Evolutionary conservation across 805 yeast species (phyloP).

Genomic region (Barnettozyma californica): DNA sequence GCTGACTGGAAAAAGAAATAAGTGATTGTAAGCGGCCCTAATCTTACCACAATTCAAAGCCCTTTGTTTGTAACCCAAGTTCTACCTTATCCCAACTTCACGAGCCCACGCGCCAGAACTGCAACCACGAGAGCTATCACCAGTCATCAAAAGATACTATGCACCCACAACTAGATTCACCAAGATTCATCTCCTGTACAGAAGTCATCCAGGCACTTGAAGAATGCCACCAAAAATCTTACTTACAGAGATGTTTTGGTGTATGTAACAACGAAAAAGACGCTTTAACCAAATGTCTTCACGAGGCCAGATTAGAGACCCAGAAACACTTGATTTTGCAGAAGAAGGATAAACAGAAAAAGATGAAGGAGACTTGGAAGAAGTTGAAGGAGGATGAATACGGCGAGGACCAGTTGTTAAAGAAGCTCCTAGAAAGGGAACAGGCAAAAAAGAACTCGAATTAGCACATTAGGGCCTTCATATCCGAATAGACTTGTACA

Average conservation of each 20-base stretch:
- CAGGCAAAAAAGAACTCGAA: slow-evolving; percentile 28
- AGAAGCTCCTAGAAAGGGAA: slow-evolving; percentile 56
- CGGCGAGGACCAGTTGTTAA: slow-evolving; percentile 69
- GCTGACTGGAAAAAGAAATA: too few species aligned
- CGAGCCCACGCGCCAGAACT: too few species aligned
- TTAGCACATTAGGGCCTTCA: too few species aligned
- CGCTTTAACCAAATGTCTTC: slow-evolving; percentile 73
- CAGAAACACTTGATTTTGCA: slow-evolving; percentile 48
- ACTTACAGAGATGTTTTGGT: slow-evolving; percentile 68
- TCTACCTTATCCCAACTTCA: too few species aligned
- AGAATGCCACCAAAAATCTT: slow-evolving; percentile 74
- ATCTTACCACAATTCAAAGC: too few species aligned
- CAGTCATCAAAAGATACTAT: slow-evolving; percentile 25
- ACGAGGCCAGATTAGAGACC: slow-evolving; percentile 62
- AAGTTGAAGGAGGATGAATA: slow-evolving; percentile 68
- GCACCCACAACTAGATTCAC: slow-evolving; percentile 52
- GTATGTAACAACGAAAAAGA: slow-evolving; percentile 80
- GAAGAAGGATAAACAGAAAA: slow-evolving; percentile 52
- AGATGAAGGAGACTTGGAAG: slow-evolving; percentile 52
- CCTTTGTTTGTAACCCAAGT: too few species aligned
- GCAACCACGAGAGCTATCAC: too few species aligned
- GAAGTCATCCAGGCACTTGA: slow-evolving; percentile 83
- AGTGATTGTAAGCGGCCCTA: too few species aligned
- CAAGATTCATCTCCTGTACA: slow-evolving; percentile 56
- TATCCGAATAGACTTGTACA: slow-evolving; percentile 2